Percentiles rank a stretch among this genome's conserved stretches.
Conservation (phyloP, 2,329 filamentous ascomycete species). For the Exophiala phaeomuriformis region DNA sequence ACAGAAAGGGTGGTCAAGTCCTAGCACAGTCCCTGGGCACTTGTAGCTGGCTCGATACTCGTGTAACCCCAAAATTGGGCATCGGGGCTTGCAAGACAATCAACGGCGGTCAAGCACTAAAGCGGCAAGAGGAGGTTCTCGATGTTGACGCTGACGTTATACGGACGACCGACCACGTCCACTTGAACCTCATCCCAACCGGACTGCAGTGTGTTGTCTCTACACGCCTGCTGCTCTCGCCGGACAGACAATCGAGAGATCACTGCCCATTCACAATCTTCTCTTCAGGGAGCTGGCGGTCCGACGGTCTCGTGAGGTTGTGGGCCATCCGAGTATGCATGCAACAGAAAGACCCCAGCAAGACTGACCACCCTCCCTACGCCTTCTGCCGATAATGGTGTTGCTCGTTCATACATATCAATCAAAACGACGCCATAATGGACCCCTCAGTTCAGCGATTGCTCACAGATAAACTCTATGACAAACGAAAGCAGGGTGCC, state of each 20-base stretch:
- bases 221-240: neutral
- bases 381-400: constrained; percentile 15
- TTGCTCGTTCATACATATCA: constrained; percentile 2
- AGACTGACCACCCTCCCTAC: neutral
- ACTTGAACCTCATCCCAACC: too few relatives aligned
- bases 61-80: neutral
- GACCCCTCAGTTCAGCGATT: constrained; percentile 82
- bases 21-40: too few relatives aligned
- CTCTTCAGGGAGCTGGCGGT: neutral
- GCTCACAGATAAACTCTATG: constrained; percentile 96
- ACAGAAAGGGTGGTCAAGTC: too few relatives aligned
- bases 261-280: neutral
- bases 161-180: neutral
- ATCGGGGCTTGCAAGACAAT: too few relatives aligned
- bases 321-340: neutral
- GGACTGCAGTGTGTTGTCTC: neutral
- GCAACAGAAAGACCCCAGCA: neutral
- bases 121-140: neutral
- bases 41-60: too few relatives aligned
- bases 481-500: constrained; percentile 93
- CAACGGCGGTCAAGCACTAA: neutral
- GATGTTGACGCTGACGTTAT: neutral
- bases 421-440: constrained; percentile 48
- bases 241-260: neutral
- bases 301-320: neutral